Evolutionary conservation across 306 rosid species (phyloP), one percentile per base, ranked within the genome.

Genomic region (Potentilla sterilis): DNA sequence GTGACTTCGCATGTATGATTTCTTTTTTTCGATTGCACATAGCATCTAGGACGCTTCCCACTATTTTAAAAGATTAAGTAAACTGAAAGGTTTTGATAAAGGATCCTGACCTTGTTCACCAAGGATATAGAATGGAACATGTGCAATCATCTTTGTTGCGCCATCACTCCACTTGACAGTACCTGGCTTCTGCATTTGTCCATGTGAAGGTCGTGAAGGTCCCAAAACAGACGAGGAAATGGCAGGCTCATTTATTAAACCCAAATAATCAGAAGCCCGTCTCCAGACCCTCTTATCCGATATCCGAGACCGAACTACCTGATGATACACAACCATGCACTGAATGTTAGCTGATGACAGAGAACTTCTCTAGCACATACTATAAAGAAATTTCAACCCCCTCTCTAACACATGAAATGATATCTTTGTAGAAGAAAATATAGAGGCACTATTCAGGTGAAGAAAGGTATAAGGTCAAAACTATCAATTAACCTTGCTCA

Each of bases 251-350:
- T 84, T 95, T 90, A 95, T 79, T 85, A 95, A 79, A 75, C 97
- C 98, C 80, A 95, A 73, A 85, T 86, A 95, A 85, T 95, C 97
- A 75, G 90, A 89, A 62, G 97, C 97, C 10, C 97, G 96, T 73
- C 86, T 87, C 93, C 92, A 92, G 74, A 95, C 98, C 81, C 97
- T 84, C 6, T 46, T 75, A 80, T 95, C 98, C 24, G 96, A 90
- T 81, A 86, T 89, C 85, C 86, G 93, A 75, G 98, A 92, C 37
- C 98, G 88, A 57, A 93, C 97, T 63, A 95, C 97, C 98, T 84
- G 91, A 79, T 64, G 42, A 73, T 42, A 78, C 49, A 83, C 79
- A 62, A 47, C 79, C 62, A 70, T 38, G 28, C 48, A 77, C 24
- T 9, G 4, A 6, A 24, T 35, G 7, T 32, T 58, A 72, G 41